Percentiles rank a stretch among this genome's conserved stretches.
Evolutionary conservation across 139 green algal genomes (phyloP).

Genomic region (Chlorella ohadii): DNA sequence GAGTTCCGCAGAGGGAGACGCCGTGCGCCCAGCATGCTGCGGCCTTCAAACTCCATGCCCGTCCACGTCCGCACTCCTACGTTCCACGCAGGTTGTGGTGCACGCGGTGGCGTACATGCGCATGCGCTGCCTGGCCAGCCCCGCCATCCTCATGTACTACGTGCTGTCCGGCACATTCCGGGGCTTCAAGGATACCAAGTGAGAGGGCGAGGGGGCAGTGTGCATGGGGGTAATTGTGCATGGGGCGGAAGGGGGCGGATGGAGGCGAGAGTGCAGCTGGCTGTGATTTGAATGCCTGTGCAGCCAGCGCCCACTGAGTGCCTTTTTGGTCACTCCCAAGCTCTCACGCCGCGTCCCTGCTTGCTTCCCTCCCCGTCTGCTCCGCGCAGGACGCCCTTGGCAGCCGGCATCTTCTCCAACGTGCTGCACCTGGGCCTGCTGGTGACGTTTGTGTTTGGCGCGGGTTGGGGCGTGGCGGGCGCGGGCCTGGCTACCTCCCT

Average conservation of each 20-base stretch:
- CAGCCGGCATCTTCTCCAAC: conserved; percentile 39
- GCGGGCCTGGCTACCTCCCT: conserved; percentile 74
- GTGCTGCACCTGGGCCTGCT: conserved; percentile 57
- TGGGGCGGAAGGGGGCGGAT: not conserved
- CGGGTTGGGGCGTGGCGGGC: conserved; percentile 67
- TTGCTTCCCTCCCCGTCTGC: no score
- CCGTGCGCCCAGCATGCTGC: no score
- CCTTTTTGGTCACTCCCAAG: no score
- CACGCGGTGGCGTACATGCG: conserved; percentile 46
- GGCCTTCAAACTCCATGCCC: no score
- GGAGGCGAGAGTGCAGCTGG: not conserved
- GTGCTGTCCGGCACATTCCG: conserved; percentile 48
- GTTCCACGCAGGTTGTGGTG: no score
- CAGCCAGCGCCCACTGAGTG: no score
- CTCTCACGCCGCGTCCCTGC: no score
- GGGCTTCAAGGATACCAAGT: conserved; percentile 49
- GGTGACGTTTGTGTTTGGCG: conserved; percentile 52
- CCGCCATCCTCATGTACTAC: conserved; percentile 45
- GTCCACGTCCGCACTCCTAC: no score
- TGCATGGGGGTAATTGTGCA: no score
- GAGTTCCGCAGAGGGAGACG: no score
- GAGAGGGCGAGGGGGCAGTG: not conserved
- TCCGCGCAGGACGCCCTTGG: conserved; percentile 39
- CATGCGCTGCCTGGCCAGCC: conserved; percentile 41
- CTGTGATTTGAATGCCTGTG: no score